These are phyloP conservation scores for Nakazawaea ishiwadae DNA, from an alignment of 805 yeast species.

Conservation along the genomic window DNA sequence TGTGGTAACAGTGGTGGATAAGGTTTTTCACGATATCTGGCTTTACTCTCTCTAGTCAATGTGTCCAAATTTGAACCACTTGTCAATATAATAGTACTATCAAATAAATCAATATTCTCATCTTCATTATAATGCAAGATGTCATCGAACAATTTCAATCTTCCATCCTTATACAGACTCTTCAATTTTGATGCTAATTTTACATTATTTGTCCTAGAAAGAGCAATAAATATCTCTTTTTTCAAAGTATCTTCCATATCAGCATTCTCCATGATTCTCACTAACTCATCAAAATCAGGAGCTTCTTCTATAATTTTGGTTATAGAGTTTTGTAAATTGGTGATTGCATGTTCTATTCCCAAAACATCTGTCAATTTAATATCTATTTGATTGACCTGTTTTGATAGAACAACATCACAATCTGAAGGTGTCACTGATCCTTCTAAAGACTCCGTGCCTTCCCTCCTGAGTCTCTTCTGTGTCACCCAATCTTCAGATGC, in stretches of 20 bases:
- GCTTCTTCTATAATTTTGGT: conserved; percentile 48
- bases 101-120: conserved; percentile 16
- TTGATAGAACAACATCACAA: conserved; percentile 7
- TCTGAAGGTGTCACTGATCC: no score
- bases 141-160: conserved; percentile 51
- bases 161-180: conserved; percentile 42
- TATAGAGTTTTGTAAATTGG: conserved; percentile 47
- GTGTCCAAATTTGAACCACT: conserved; percentile 13
- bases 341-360: conserved; percentile 46
- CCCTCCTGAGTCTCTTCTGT: background rate
- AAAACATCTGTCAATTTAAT: conserved; percentile 21
- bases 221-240: conserved; percentile 41
- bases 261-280: conserved; percentile 23
- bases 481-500: no score
- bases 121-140: conserved; percentile 38
- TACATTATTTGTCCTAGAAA: conserved; percentile 49
- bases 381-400: conserved; percentile 1
- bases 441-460: conserved; percentile 8
- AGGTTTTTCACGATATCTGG: conserved; percentile 12
- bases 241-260: conserved; percentile 27
- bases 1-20: conserved; percentile 71
- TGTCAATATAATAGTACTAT: conserved; percentile 12
- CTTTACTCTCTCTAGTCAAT: conserved; percentile 17
- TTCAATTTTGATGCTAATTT: conserved; percentile 58
- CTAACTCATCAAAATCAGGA: conserved; percentile 45